Conservation (phyloP, 1,284 basidiomycete species). For the Cystobasidium sp. region DNA sequence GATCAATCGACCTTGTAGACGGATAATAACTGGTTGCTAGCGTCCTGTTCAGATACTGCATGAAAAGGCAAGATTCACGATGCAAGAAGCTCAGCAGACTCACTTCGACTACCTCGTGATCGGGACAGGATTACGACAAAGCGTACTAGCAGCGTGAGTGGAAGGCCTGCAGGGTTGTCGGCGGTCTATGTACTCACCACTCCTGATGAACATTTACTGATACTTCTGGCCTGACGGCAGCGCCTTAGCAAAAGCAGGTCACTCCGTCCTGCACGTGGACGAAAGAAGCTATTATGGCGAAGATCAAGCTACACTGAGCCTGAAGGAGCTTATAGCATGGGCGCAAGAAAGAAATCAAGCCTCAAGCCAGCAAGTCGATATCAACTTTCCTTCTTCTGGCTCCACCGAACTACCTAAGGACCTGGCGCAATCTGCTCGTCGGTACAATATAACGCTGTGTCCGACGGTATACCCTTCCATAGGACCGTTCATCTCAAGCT, state of each 20-base stretch:
- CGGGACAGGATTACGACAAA: slow-evolving; percentile 71
- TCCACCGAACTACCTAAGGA: slow-evolving; percentile 60
- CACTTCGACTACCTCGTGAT: slow-evolving; percentile 80
- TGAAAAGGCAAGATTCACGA: background rate
- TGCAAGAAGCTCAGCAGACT: slow-evolving; percentile 49
- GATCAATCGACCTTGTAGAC: too few relatives aligned
- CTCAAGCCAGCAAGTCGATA: slow-evolving; percentile 1
- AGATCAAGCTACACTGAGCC: slow-evolving; percentile 76
- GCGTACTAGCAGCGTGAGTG: slow-evolving; percentile 84
- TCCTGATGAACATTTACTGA: background rate
- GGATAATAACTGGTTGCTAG: too few relatives aligned
- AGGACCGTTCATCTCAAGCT: slow-evolving; percentile 77
- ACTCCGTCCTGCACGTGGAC: slow-evolving; percentile 86
- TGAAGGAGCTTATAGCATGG: slow-evolving; percentile 80
- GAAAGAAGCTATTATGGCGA: slow-evolving; percentile 82
- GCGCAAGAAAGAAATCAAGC: background rate
- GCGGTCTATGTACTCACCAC: background rate
- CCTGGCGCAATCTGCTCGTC: slow-evolving; percentile 66
- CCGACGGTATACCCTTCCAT: slow-evolving; percentile 80
- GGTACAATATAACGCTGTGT: slow-evolving; percentile 82
- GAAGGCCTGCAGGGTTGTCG: slow-evolving; percentile 42
- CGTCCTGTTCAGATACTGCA: too few relatives aligned
- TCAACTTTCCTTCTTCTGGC: slow-evolving; percentile 47
- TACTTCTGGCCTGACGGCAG: slow-evolving; percentile 41
- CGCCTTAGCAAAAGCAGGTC: slow-evolving; percentile 82